These are phyloP conservation scores for Phascolomyces articulosus DNA, from an alignment of 371 early-diverging fungal species.

Conservation along the genomic window DNA sequence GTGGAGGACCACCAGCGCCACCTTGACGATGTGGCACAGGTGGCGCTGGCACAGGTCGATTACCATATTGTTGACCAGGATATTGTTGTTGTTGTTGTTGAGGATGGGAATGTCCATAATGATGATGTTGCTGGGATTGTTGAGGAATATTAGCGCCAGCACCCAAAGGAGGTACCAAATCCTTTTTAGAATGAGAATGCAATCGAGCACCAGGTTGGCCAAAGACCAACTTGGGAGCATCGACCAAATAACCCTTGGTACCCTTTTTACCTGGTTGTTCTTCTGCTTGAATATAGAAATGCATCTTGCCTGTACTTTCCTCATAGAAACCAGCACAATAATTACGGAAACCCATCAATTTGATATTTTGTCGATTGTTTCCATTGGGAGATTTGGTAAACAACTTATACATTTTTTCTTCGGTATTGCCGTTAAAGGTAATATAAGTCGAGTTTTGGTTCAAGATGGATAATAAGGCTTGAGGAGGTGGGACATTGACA, in stretches of 20 bases:
- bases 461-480: conserved; percentile 36
- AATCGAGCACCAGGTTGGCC: conserved; percentile 41
- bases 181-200: conserved; percentile 16
- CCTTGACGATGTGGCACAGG: conserved; percentile 12
- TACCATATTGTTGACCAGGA: neutral
- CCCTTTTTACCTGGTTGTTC: conserved; percentile 44
- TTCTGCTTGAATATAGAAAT: conserved; percentile 53
- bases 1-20: conserved; percentile 1
- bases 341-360: conserved; percentile 40
- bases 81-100: neutral
- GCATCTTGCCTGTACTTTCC: conserved; percentile 37
- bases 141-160: neutral
- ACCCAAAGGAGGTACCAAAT: conserved; percentile 13
- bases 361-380: conserved; percentile 37
- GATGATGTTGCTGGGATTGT: neutral
- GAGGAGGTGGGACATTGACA: conserved; percentile 62
- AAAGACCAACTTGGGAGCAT: conserved; percentile 45
- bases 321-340: conserved; percentile 43
- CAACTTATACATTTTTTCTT: conserved; percentile 46
- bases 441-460: conserved; percentile 38
- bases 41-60: conserved; percentile 19
- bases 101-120: conserved; percentile 2
- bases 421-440: conserved; percentile 36
- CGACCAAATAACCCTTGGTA: conserved; percentile 48
- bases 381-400: conserved; percentile 44